phyloP scores from a whole-genome alignment of 768 basidiomycete genomes.

The Chalciporus piperatus region DNA sequence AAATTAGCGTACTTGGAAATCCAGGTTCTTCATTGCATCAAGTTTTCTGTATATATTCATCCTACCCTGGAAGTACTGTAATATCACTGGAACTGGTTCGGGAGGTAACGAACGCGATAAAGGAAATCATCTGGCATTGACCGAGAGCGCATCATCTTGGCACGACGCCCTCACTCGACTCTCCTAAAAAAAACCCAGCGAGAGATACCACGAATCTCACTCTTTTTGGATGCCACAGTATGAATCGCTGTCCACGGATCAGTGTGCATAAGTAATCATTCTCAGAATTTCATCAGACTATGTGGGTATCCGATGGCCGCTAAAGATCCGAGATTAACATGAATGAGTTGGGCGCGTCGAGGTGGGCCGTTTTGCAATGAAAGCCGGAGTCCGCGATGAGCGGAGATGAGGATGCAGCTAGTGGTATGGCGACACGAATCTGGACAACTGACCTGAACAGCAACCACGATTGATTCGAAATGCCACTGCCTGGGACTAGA shows the following conservation, averaged over 20 bases:
- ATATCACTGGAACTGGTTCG: neutral
- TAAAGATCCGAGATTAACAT: too few species aligned
- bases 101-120: neutral
- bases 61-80: neutral
- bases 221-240: neutral
- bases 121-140: neutral
- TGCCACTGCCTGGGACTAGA: too few species aligned
- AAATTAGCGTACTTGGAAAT: neutral
- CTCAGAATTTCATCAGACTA: too few species aligned
- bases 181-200: neutral
- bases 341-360: too few species aligned
- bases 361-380: too few species aligned
- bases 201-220: neutral
- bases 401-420: too few species aligned
- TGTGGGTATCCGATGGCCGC: too few species aligned
- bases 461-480: too few species aligned
- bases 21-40: neutral
- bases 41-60: neutral
- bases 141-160: neutral
- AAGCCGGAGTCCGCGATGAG: too few species aligned
- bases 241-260: too few species aligned
- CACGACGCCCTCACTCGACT: neutral
- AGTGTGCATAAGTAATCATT: too few species aligned
- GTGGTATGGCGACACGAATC: neutral
- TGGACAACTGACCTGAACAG: neutral